Base-by-base conservation (phyloP, 805 yeast genomes). In the Candida wancherniae region DNA sequence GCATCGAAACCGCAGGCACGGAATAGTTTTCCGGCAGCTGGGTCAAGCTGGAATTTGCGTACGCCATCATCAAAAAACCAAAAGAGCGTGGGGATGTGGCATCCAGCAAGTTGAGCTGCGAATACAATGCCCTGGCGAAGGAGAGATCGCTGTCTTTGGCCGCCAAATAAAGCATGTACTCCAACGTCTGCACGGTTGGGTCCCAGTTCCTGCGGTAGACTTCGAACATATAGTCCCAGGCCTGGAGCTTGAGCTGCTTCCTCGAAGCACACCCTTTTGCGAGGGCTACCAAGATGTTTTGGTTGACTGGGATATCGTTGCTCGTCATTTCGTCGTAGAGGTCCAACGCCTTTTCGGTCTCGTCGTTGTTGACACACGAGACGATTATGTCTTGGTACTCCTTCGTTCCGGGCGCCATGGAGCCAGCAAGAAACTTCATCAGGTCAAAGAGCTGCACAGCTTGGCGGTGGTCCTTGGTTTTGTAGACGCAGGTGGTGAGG, bases 181-280 rank as follows among this genome's bases (percentile, higher is more conserved):
- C 82, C 43, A 78, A 66, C 0, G 82, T 69, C 15, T 61, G 61
- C 6, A 69, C 43, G n/a, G 67, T 48, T 39, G 76, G 63, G 38
- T 58, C 45, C 74, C 62, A 49, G 13, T 50, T 54, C 33, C 51
- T 48, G 10, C 71, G 65, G 44, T 77, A 66, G 36, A 84, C 75
- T 41, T 83, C 77, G 38, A 79, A 67, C 33, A 88, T 73, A 44
- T 75, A 80, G 32, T 73, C 71, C 97, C 97, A 90, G 0, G 95
- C 94, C 41, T 67, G 62, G 21, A 62, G 45, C 8, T 67, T 57
- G 35, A 73, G 65, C 9, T 64, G 60, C 2, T 57, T 54, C 21
- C 77, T 63, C 9, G 73, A 62, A 2, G 81, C 58, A 50, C 94
- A 84, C 0, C 87, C 85, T 40, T 71, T 68, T 0, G 88, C 84